These are phyloP conservation scores for Pleurotus pulmonarius DNA, from an alignment of 768 basidiomycete species.

Conservation along the genomic window DNA sequence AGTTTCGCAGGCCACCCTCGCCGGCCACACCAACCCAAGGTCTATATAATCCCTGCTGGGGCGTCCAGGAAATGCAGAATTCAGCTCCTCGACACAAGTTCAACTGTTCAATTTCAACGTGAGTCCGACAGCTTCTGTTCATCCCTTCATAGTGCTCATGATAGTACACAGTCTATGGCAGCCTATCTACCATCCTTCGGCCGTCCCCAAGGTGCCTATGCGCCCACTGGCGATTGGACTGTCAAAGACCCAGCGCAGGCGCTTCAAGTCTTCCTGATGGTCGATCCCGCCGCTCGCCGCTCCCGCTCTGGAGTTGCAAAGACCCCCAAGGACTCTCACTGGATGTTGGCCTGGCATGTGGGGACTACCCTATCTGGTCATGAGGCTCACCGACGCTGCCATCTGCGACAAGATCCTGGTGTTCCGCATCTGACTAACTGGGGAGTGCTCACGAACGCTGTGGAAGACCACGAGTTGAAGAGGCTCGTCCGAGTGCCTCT, in stretches of 20 bases:
- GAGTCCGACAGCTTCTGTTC: too few species aligned
- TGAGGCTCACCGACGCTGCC: not conserved
- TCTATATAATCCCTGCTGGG: too few species aligned
- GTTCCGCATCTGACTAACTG: not conserved
- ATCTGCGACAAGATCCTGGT: not conserved
- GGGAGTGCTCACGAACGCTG: not conserved
- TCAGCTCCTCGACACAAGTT: too few species aligned
- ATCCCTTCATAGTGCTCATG: too few species aligned
- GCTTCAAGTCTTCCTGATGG: not conserved
- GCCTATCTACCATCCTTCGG: not conserved
- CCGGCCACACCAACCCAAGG: too few species aligned
- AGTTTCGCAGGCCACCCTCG: too few species aligned
- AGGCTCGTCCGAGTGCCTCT: not conserved
- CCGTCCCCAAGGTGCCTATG: not conserved
- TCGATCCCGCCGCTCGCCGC: not conserved
- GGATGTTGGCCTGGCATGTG: slow-evolving; percentile 1
- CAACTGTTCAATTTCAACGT: too few species aligned
- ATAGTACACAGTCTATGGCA: not conserved
- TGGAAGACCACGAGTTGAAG: not conserved
- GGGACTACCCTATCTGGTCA: not conserved
- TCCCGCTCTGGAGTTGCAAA: not conserved
- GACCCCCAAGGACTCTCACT: not conserved
- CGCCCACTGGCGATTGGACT: not conserved
- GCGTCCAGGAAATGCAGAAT: too few species aligned
- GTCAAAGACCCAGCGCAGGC: not conserved